Evolutionary conservation across 192 early-diverging fungal genomes (phyloP).

Genomic region (Chytriomyces confervae): DNA sequence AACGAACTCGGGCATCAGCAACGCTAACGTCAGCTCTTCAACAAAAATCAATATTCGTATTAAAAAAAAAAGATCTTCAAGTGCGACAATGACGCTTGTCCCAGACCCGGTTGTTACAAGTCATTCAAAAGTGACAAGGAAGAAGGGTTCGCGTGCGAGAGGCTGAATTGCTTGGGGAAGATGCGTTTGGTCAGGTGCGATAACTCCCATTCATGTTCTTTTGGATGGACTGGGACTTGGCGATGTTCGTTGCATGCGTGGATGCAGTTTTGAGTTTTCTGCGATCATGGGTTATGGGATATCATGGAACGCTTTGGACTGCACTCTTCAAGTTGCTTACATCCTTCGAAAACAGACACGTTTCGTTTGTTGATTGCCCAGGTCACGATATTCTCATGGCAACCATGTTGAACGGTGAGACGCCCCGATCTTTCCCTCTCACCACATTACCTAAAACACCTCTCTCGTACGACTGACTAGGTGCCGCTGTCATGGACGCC

Average conservation of each 20-base stretch:
- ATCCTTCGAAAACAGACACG: constrained; percentile 67
- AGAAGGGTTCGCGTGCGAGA: constrained; percentile 87
- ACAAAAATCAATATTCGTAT: background rate
- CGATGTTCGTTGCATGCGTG: too few relatives aligned
- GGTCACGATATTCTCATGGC: constrained; percentile 99
- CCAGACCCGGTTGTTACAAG: constrained; percentile 93
- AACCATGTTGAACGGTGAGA: constrained; percentile 94
- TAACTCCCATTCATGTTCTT: too few relatives aligned
- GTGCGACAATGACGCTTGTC: constrained; percentile 90
- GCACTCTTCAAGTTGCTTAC: background rate
- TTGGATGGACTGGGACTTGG: too few relatives aligned
- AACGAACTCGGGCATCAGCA: constrained; percentile 4
- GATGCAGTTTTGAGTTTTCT: background rate
- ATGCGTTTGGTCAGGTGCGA: constrained; percentile 79
- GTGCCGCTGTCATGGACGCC: constrained; percentile 95
- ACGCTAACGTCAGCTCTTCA: background rate
- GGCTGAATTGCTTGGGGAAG: constrained; percentile 80
- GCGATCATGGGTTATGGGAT: background rate
- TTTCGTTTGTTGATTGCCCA: constrained; percentile 98
- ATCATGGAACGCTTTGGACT: background rate
- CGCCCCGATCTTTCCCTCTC: background rate
- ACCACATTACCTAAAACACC: too few relatives aligned
- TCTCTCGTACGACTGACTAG: background rate
- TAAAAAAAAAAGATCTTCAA: constrained; percentile 82
- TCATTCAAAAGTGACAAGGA: constrained; percentile 85